Evolutionary conservation across 768 basidiomycete species (phyloP), one percentile per base, ranked within the genome.

Genomic region (Coprinellus micaceus): DNA sequence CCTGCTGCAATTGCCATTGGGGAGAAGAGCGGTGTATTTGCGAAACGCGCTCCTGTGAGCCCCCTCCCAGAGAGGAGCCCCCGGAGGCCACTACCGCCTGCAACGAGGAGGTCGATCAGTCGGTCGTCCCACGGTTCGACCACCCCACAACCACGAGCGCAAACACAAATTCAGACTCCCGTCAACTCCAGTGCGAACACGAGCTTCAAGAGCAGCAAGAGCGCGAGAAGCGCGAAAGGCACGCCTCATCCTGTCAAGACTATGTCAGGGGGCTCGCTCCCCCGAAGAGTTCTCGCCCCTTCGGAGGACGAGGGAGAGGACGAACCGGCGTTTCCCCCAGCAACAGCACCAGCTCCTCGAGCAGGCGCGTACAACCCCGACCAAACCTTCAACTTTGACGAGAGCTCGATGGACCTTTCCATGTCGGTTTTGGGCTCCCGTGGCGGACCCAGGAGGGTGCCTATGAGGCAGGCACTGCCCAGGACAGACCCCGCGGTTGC

Each of bases 41-140:
- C 81, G 39, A 82, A 75, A 58, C 84, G 89, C 1, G 77, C 76
- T 0, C 88, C 88, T 0, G 75, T 74, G 21, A 89, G 86, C 2
- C 89, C 89, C 1, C 69, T 91, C 62, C 85, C 84, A 12, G 58
- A 65, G 6, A 68, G 76, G 37, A 78, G 80, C 1, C 84, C 86
- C 1, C 77, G 79, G 5, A 81, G 79, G 63, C 82, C 82, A 0
- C 75, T 73, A 0, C 83, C 86, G 3, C 89, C 86, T 1, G 72
- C 72, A 10, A 41, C 25, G 26, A 49, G 17, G 6, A 26, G 47
- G 12, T 28, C 11, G 9, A 49, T 26, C 12, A 37, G 36, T 37
- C 36, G 36, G 36, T n/a, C n/a, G n/a, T n/a, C n/a, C n/a, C n/a
- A n/a, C n/a, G n/a, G n/a, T n/a, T n/a, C n/a, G n/a, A n/a, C n/a